Conservation (phyloP, 2,329 filamentous ascomycete genomes). For the Beauveria pseudobassiana region DNA sequence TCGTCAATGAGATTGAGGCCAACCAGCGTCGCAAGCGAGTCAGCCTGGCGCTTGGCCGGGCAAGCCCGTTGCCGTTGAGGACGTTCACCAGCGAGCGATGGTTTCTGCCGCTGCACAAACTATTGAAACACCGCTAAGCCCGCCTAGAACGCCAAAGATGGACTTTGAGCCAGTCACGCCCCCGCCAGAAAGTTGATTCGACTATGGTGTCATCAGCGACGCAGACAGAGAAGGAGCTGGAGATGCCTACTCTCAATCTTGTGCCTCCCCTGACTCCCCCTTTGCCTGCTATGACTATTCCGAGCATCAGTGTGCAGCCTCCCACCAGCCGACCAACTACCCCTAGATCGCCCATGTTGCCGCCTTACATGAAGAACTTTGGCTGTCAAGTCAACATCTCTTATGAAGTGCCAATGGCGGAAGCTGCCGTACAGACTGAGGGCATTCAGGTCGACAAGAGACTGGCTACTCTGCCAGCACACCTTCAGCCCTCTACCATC, state of each 20-base stretch:
- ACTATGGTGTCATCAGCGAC: slow-evolving; percentile 50
- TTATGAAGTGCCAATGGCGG: slow-evolving; percentile 17
- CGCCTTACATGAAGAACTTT: slow-evolving; percentile 76
- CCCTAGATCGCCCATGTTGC: slow-evolving; percentile 63
- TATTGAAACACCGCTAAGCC: slow-evolving; percentile 53
- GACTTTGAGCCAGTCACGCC: slow-evolving; percentile 34
- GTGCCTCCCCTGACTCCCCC: slow-evolving; percentile 23
- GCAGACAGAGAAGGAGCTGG: slow-evolving; percentile 44
- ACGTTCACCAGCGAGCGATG: slow-evolving; percentile 41
- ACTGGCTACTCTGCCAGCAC: slow-evolving; percentile 63
- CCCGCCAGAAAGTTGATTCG: slow-evolving; percentile 28
- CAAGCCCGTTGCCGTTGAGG: slow-evolving; percentile 43
- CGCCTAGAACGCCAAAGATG: slow-evolving; percentile 56
- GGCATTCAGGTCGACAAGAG: slow-evolving; percentile 79
- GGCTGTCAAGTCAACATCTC: slow-evolving; percentile 64
- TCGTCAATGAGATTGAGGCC: slow-evolving; percentile 56
- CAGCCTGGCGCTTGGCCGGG: slow-evolving; percentile 30
- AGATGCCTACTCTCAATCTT: slow-evolving; percentile 1
- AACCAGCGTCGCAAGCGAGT: slow-evolving; percentile 68
- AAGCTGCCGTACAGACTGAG: slow-evolving; percentile 68
- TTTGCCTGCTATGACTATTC: slow-evolving; percentile 51
- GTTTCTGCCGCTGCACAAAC: slow-evolving; percentile 60
- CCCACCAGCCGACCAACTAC: slow-evolving; percentile 78
- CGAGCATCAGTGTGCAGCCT: slow-evolving; percentile 86
- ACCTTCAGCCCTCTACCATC: slow-evolving; percentile 73